Base-by-base conservation (phyloP, 192 early-diverging fungal genomes). In the Linnemannia hyalina region DNA sequence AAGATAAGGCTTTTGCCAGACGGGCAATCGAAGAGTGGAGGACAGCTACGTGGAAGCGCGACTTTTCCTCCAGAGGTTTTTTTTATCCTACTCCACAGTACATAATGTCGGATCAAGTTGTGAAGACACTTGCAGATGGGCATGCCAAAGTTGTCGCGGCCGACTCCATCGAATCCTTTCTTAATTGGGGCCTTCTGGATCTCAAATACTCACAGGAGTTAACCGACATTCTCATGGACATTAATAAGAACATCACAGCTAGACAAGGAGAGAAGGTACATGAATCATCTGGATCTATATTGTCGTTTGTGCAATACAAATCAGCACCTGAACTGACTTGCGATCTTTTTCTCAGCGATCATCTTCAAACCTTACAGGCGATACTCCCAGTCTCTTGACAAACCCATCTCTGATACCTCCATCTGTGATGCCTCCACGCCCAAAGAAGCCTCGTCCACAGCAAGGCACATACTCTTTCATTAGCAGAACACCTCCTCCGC, bases 131-230 rank as follows among this genome's bases (percentile, higher is more conserved):
- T 52, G 52, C 74, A 7, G 47, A n/a, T 36, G 38, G 35, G 74
- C 20, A 35, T 38, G 26, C 54, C 52, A 55, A 75, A n/a, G 74
- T 75, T 57, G 47, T 29, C 4, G 74, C 74, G 15, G 18, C 5
- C 29, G 74, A 75, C 22, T 75, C 74, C 74, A 75, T 52, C 16
- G 35, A 22, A n/a, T 75, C 74, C n/a, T 52, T 75, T 35, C 46
- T 75, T 16, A 75, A 75, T 20, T 75, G 73, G 49, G 2, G 6
- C 16, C 73, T 52, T 75, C 44, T 0, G 16, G 57, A 57, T 36
- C 13, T 1, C n/a, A 29, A 75, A 32, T 75, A 55, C 52, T 22
- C 38, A 32, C 11, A 75, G 6, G 73, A 75, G 1, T 54, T 75
- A 26, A 75, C 73, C 52, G 7, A 35, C 5, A 75, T 75, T 75